Conservation (phyloP, 805 yeast species). For the Ogataea parapolymorpha region DNA sequence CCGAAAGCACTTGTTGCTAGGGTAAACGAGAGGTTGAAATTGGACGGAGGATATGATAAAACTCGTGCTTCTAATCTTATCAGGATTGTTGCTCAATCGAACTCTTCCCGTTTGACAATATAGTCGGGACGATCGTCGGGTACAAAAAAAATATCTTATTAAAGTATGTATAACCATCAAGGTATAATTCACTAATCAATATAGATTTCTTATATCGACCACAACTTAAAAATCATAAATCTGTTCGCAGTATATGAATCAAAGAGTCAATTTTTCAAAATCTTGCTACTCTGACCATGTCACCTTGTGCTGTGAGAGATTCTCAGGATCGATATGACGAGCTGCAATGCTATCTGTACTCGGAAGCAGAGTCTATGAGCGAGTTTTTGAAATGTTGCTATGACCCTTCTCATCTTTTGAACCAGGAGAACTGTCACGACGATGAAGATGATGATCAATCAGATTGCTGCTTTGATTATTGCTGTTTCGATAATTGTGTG, state of each 20-base stretch:
- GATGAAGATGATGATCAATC: conserved; percentile 5
- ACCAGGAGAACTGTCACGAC: neutral
- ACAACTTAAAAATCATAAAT: neutral
- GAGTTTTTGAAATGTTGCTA: conserved; percentile 25
- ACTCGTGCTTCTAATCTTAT: neutral
- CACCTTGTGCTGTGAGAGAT: neutral
- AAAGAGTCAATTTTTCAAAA: neutral
- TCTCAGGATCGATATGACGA: conserved; percentile 11
- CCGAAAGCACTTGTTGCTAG: neutral
- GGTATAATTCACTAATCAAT: neutral
- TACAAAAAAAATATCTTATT: neutral
- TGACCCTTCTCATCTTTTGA: conserved; percentile 22
- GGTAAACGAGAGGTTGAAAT: neutral
- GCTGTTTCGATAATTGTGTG: conserved; percentile 22
- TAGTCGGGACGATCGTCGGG: conserved; percentile 2
- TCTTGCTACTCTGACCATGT: neutral
- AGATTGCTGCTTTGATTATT: conserved; percentile 27
- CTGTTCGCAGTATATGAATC: neutral
- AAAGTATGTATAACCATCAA: conserved; percentile 4
- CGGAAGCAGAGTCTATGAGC: conserved; percentile 14
- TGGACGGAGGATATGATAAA: neutral
- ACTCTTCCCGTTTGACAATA: neutral
- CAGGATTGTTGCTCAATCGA: neutral
- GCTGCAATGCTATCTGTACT: conserved; percentile 5
- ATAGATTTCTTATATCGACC: neutral